A percentile compares a stretch with the other conserved stretches of the same genome.
phyloP scores from a whole-genome alignment of 192 early-diverging fungal species.

The Linnemannia exigua region DNA sequence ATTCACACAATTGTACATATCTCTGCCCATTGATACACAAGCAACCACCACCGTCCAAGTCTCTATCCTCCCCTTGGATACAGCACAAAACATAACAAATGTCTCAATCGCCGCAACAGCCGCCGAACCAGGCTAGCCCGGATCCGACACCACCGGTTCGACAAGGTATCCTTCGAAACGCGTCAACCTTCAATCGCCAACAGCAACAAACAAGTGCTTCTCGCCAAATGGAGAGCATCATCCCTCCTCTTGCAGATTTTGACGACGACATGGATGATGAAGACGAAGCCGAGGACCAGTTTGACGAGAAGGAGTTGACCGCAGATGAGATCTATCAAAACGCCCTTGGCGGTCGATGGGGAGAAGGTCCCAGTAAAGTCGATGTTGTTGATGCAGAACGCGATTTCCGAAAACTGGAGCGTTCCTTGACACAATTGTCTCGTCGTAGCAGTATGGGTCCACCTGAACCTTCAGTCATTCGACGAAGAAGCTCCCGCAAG shows the following conservation, averaged over 20 bases:
- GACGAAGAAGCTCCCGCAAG: constrained; percentile 19
- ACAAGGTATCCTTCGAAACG: constrained; percentile 28
- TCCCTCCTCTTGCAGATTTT: constrained; percentile 31
- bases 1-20: background rate
- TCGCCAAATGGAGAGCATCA: constrained; percentile 28
- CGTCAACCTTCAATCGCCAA: background rate
- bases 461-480: background rate
- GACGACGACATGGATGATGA: constrained; percentile 18
- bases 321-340: constrained; percentile 39
- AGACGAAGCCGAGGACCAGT: constrained; percentile 4
- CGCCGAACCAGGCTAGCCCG: background rate
- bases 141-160: background rate
- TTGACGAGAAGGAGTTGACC: constrained; percentile 7
- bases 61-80: background rate
- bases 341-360: constrained; percentile 39
- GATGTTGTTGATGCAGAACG: constrained; percentile 44
- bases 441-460: constrained; percentile 19
- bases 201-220: background rate
- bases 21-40: background rate
- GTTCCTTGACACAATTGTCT: constrained; percentile 24
- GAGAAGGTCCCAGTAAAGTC: constrained; percentile 50
- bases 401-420: constrained; percentile 43
- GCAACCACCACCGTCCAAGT: background rate
- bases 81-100: background rate
- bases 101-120: constrained; percentile 5